Evolutionary conservation across 2,329 filamentous ascomycete genomes (phyloP), one percentile per base, ranked within the genome.

Genomic region (Colletotrichum falcatum): DNA sequence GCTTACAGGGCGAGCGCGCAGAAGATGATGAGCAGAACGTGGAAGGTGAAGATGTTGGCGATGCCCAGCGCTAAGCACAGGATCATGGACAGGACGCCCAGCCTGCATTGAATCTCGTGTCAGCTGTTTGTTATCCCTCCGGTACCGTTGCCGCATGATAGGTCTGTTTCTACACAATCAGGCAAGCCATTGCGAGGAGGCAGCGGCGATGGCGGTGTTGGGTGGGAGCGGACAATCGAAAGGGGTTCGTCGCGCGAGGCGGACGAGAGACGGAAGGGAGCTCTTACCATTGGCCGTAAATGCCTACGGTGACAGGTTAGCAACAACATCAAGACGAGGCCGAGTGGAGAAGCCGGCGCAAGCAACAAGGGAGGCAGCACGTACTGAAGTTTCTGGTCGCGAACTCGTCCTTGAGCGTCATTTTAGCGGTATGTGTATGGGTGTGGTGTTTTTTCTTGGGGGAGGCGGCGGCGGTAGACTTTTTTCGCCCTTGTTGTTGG

Each of bases 201-300:
- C 20, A 16, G 20, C 30, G 9, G 65, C 46, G 23, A 49, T n/a
- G 30, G 12, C 42, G n/a, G 7, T 44, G 18, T 20, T 44, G n/a
- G n/a, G 9, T 30, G 18, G 8, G 4, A n/a, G 39, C 30, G n/a
- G 20, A 35, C 33, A 26, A 8, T 28, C 46, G 68, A 64, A 16
- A 44, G 44, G 46, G 16, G 23, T 11, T 18, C 51, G 35, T 48
- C 26, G 44, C 39, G 33, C 44, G 56, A 37, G 59, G 44, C 46
- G 51, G 4, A n/a, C 46, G 39, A 37, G 54, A 7, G 20, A n/a
- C 35, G 55, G 35, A 33, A 48, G 61, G 56, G 60, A 66, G 79
- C 89, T 68, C 64, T 86, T 86, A 92, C 90, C 90, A 92, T 91
- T 92, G 90, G 81, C 89, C 90, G 77, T 92, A 92, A 82, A 92